Evolutionary conservation across 169 alveolate genomes (phyloP).

Genomic region (Babesia sp.): DNA sequence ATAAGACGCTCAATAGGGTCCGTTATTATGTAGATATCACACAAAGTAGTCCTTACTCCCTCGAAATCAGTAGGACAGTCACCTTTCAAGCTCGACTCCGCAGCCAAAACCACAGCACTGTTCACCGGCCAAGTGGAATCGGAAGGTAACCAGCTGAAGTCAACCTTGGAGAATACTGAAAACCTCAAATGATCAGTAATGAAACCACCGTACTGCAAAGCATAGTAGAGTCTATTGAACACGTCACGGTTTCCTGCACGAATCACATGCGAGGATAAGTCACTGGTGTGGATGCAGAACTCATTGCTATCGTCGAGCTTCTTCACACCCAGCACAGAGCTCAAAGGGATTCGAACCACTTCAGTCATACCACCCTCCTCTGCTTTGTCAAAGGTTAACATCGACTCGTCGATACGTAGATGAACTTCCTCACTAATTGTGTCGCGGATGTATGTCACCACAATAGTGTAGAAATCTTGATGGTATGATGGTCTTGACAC

Average conservation of each 20-base stretch:
- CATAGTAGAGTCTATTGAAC: constrained; percentile 68
- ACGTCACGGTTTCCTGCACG: constrained; percentile 9
- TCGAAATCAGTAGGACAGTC: background rate
- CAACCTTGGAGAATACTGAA: constrained; percentile 43
- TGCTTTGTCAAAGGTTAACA: background rate
- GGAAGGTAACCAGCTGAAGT: constrained; percentile 11
- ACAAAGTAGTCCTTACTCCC: background rate
- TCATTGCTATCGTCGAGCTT: constrained; percentile 12
- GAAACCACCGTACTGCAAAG: constrained; percentile 76
- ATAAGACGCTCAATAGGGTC: constrained; percentile 19
- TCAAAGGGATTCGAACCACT: constrained; percentile 14
- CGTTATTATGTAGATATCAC: constrained; percentile 28
- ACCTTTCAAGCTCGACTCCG: constrained; percentile 12
- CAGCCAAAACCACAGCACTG: constrained; percentile 2
- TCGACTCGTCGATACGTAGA: constrained; percentile 12
- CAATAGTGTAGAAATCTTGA: background rate
- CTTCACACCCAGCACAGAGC: constrained; percentile 18
- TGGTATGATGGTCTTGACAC: background rate
- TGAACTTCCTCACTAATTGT: background rate
- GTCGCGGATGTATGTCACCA: constrained; percentile 4
- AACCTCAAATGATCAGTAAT: constrained; percentile 47
- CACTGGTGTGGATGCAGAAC: constrained; percentile 32
- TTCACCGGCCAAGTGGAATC: constrained; percentile 10
- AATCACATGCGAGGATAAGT: constrained; percentile 19
- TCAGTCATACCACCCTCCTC: background rate